Evolutionary conservation across 192 early-diverging fungal species (phyloP).

Genomic region (Funneliformis mosseae): DNA sequence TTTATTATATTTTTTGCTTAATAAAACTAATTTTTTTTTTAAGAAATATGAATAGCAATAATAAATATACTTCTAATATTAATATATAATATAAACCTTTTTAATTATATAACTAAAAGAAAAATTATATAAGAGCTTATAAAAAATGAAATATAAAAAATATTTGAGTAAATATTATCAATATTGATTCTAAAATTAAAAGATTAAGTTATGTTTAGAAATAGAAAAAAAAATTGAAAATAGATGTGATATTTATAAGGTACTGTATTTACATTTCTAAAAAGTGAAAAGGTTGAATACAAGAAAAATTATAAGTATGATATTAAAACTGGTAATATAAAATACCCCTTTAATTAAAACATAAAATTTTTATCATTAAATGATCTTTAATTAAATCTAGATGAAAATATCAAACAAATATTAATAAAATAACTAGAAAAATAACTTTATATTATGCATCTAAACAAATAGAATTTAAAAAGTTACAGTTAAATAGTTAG

Average conservation of each 20-base stretch:
- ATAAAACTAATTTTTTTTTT: no score
- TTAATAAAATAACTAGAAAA: neutral
- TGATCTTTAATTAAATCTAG: neutral
- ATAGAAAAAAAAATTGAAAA: slow-evolving; percentile 1
- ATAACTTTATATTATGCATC: neutral
- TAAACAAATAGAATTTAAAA: neutral
- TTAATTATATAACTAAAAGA: no score
- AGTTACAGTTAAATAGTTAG: neutral
- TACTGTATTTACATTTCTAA: neutral
- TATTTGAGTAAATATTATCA: neutral
- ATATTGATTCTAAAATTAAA: neutral
- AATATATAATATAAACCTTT: no score
- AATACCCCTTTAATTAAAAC: neutral
- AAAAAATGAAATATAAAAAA: slow-evolving; percentile 7
- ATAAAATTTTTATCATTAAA: neutral
- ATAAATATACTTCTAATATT: no score
- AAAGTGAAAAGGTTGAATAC: neutral
- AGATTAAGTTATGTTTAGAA: neutral
- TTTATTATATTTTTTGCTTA: no score
- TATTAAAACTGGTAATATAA: slow-evolving; percentile 7
- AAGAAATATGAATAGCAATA: no score
- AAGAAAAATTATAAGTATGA: slow-evolving; percentile 13
- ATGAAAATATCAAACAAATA: neutral
- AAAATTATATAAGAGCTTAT: no score
- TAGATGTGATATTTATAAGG: neutral